Base-by-base conservation (phyloP, 331 rosid genomes). In the Rhamnella rubrinervis region DNA sequence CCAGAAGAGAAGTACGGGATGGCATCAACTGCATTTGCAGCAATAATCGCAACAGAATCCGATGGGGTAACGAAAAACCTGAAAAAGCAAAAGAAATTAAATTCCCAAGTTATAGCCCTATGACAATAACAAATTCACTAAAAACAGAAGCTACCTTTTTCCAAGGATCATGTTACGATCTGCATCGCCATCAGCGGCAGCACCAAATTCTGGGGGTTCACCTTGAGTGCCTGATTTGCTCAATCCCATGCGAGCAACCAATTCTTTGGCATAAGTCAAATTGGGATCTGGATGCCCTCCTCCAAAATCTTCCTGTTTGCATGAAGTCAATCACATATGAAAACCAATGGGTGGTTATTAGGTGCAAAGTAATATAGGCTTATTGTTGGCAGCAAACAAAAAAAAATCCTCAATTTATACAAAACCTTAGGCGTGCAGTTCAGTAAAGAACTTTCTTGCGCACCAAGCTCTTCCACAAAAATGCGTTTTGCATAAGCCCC, bases 211-310 rank as follows among this genome's bases (percentile, higher is more conserved):
- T 7, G 99, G 99, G 62, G 93, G 93, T 72, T 90, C 97, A 20
- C 59, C 76, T 81, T 86, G 85, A 35, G 92, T 64, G 63, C 78
- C 79, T 77, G 96, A 78, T 81, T 95, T 87, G 11, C 99, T 81
- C 82, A 95, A 77, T 56, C 99, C 99, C 99, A 95, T 80, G 25
- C 96, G 83, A 56, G 78, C 90, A 74, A 95, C 99, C 89, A 95
- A 83, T 83, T 89, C 99, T 81, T 95, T 95, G 15, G 99, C 99
- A 84, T 95, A 95, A 66, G 99, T 91, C 84, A 95, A 75, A 83
- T 95, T 95, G 73, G 99, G 99, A 75, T 95, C 99, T 57, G 99
- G 99, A 81, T 95, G 99, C 25, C 97, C 97, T 75, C 99, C 99
- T 57, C 99, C 99, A 77, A 95, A 95, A 75, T 95, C 97, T 80